These are phyloP conservation scores for Raphanus raphanistrum DNA, from an alignment of 345 rosid species.

Conservation along the genomic window DNA sequence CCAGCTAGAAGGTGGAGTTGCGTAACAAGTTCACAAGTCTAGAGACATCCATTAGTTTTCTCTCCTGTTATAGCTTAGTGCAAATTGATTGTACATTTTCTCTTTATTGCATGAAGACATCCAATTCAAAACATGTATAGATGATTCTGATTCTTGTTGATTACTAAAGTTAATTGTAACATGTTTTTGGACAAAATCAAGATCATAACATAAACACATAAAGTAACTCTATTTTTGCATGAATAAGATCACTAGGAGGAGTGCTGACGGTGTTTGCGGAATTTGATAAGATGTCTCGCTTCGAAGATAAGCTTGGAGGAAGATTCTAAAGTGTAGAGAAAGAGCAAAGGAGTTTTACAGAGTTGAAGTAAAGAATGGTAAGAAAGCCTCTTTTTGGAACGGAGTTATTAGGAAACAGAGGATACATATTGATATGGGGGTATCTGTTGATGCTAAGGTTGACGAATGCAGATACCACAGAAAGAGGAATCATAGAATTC, in stretches of 20 bases:
- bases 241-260: neutral
- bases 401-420: no score
- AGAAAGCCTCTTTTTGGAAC: no score
- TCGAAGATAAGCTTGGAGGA: no score
- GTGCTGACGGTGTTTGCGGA: no score
- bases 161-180: neutral
- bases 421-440: no score
- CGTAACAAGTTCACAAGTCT: slow-evolving; percentile 63
- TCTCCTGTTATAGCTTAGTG: slow-evolving; percentile 17
- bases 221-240: neutral
- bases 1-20: slow-evolving; percentile 68
- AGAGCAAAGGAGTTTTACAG: no score
- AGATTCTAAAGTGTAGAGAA: no score
- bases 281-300: no score
- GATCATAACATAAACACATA: neutral
- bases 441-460: no score
- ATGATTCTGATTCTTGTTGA: neutral
- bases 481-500: no score
- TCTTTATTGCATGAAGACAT: slow-evolving; percentile 2
- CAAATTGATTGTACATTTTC: slow-evolving; percentile 22
- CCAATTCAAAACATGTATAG: neutral
- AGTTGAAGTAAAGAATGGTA: no score
- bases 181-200: neutral
- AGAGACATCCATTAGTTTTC: slow-evolving; percentile 2
- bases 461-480: no score